These are phyloP conservation scores for Paramyrothecium roridum DNA, from an alignment of 2,329 filamentous ascomycete species.

Conservation along the genomic window DNA sequence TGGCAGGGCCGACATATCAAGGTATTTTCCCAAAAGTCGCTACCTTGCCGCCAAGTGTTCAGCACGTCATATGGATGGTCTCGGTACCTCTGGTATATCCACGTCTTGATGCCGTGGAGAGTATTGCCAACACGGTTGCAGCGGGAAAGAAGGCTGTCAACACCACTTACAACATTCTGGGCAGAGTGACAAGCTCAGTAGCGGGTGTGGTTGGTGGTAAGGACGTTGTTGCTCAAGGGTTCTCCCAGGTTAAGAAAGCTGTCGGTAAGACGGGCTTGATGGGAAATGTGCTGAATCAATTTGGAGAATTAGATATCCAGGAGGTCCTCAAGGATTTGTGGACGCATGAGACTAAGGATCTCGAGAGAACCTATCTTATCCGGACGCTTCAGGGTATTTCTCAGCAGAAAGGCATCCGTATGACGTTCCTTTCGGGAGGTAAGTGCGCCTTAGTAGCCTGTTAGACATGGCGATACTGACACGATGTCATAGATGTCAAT, in stretches of 20 bases:
- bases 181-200: conserved; percentile 91
- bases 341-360: conserved; percentile 97
- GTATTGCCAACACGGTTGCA: conserved; percentile 83
- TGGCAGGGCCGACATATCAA: conserved; percentile 96
- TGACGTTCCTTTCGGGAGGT: conserved; percentile 95
- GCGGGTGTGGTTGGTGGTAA: conserved; percentile 95
- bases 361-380: conserved; percentile 94
- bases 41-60: conserved; percentile 83
- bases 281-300: conserved; percentile 92
- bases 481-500: conserved; percentile 63
- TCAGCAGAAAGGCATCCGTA: conserved; percentile 90
- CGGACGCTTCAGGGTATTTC: conserved; percentile 92
- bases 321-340: conserved; percentile 96
- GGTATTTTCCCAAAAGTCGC: conserved; percentile 95
- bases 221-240: conserved; percentile 86
- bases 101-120: conserved; percentile 85
- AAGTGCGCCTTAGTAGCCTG: conserved; percentile 22
- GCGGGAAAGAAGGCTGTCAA: conserved; percentile 97
- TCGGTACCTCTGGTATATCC: conserved; percentile 90
- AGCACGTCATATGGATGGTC: conserved; percentile 96
- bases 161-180: conserved; percentile 91
- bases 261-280: conserved; percentile 94
- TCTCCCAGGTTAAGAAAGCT: conserved; percentile 92
- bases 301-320: conserved; percentile 90
- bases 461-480: conserved; percentile 14